Evolutionary conservation across 1,139 yeast genomes (phyloP), one percentile per base, ranked within the genome.

Genomic region (Saccharomyces hybrid): DNA sequence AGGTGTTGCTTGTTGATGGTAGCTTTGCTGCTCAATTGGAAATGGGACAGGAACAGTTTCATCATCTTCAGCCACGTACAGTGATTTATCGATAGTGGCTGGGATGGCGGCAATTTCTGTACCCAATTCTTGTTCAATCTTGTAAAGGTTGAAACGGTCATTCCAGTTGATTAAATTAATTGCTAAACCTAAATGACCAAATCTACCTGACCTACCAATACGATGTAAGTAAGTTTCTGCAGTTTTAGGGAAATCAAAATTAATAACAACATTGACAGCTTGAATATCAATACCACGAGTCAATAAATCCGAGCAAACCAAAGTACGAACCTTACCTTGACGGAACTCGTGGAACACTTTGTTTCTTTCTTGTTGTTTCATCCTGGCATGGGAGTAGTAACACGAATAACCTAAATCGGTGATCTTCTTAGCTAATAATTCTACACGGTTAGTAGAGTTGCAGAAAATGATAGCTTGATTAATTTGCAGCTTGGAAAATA

Each of bases 271-370:
- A 69, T 95, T 95, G 61, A 93, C 99, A 11, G 98, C 98, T 74
- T 95, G 99, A 65, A 93, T 93, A 78, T 93, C 99, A 65, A 93
- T 93, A 82, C 99, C 99, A 80, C 99, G 88, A 42, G 99, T 93
- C 64, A 95, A 81, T 62, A 93, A 79, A 76, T 95, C 99, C 0
- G 98, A 88, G 75, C 99, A 93, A 42, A 93, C 99, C 67, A 93
- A 80, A 68, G 95, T 93, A 76, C 99, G 87, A 68, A 95, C 97
- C 71, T 89, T 91, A 53, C 99, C 99, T 73, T 90, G 96, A 79
- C 99, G 88, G 73, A 93, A 95, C 71, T 93, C 99, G 70, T 93
- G 99, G 81, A 93, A 95, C 11, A 93, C 99, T 72, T 91, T 88
- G 76, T 93, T 95, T 80, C 99, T 88, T 55, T 95, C 96, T 59